Evolutionary conservation across 2,329 filamentous ascomycete species (phyloP), one percentile per base, ranked within the genome.

Genomic region (Magnaporthiopsis rhizophila): DNA sequence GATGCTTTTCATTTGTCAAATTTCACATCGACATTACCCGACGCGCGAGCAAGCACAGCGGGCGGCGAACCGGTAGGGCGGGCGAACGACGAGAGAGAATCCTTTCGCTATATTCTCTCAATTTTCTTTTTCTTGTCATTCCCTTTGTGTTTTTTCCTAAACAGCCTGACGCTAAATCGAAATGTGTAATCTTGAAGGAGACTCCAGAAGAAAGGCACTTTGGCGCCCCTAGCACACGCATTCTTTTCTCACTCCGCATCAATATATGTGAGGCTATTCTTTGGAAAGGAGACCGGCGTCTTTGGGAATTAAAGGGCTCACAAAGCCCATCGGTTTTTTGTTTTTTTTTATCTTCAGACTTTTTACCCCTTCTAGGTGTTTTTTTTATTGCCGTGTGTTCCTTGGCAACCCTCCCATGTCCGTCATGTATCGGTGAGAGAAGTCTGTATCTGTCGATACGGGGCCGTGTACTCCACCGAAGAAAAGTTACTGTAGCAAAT

Each of bases 161-260:
- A 21, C 50, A 61, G 64, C 58, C 60, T 63, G 34, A 65, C 63
- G 28, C 61, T 71, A 71, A 73, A 73, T 68, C 67, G 68, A 74
- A 74, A 74, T 74, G 72, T 75, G 70, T 74, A 74, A 74, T 74
- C 65, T 71, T 24, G 45, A 53, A 53, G 45, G 45, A 53, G 45
- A 53, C 45, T 9, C 7, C n/a, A n/a, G n/a, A 53, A 24, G 45
- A 24, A 9, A 9, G 21, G 45, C 45, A 11, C 9, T 21, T 8
- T 21, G 45, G 45, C 45, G 21, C 45, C 18, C n/a, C n/a, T 50
- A 53, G 21, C 18, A 53, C 12, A 53, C 45, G 45, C 45, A 53
- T 53, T 53, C 45, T 53, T 53, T 8, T 53, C 21, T 11, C n/a
- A 9, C 45, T 53, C 45, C 30, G 26, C 26, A 26, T 21, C 38